Percentiles rank a stretch among this genome's conserved stretches.
Evolutionary conservation across 305 asterid genomes (phyloP).

Genomic region (Fraxinus latifolia): DNA sequence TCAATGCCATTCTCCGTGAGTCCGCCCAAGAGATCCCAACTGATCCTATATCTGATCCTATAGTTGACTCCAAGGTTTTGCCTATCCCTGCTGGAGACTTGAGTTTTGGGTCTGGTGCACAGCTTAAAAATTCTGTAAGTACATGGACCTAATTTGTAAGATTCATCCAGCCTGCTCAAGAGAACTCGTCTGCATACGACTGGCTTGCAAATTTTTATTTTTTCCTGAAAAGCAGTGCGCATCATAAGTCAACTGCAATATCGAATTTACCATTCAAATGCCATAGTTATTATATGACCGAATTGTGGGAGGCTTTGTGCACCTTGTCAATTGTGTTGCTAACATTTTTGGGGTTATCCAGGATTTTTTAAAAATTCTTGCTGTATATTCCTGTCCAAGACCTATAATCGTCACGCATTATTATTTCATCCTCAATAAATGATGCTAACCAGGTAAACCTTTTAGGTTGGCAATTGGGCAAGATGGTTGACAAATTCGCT

Average conservation of each 20-base stretch:
- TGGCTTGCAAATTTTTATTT: background rate
- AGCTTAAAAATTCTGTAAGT: slow-evolving; percentile 88
- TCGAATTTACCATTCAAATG: background rate
- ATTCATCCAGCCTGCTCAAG: background rate
- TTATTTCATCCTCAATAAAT: background rate
- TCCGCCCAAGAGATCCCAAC: slow-evolving; percentile 96
- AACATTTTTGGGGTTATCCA: background rate
- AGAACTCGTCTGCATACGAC: background rate
- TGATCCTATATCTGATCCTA: slow-evolving; percentile 96
- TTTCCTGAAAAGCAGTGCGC: background rate
- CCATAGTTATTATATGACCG: background rate
- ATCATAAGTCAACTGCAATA: background rate
- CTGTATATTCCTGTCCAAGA: background rate
- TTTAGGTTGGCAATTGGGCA: slow-evolving; percentile 83
- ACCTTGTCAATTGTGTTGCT: no score
- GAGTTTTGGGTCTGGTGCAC: slow-evolving; percentile 97
- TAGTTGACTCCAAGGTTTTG: slow-evolving; percentile 85
- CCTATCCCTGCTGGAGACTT: slow-evolving; percentile 97
- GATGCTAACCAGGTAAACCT: slow-evolving; percentile 20
- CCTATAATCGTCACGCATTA: background rate
- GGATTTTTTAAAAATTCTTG: background rate
- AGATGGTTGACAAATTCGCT: slow-evolving; percentile 66
- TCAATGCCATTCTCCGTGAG: slow-evolving; percentile 94
- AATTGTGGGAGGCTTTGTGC: background rate
- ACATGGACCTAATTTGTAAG: background rate